These are phyloP conservation scores for Alternaria sp. DNA, from an alignment of 2,329 filamentous ascomycete species.

Conservation along the genomic window DNA sequence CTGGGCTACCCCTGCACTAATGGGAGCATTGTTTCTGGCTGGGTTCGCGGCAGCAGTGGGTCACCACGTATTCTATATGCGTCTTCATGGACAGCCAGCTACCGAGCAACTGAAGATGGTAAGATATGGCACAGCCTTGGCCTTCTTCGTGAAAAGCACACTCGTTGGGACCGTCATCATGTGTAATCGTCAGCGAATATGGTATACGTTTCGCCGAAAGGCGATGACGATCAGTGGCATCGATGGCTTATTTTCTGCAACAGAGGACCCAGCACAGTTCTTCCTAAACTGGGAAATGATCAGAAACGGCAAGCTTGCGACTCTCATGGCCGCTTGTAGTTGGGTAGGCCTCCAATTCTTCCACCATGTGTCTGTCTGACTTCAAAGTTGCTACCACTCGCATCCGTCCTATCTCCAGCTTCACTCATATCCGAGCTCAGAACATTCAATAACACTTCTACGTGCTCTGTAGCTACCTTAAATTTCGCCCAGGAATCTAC, in stretches of 20 bases:
- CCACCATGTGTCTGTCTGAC: background rate
- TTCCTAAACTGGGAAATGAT: slow-evolving; percentile 49
- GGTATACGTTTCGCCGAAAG: slow-evolving; percentile 49
- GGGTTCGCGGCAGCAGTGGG: slow-evolving; percentile 46
- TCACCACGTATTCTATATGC: slow-evolving; percentile 49
- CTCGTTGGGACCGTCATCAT: slow-evolving; percentile 48
- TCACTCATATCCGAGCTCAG: slow-evolving; percentile 47
- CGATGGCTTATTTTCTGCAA: slow-evolving; percentile 50
- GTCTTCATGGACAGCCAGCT: slow-evolving; percentile 43
- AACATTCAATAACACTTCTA: slow-evolving; percentile 21
- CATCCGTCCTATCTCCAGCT: slow-evolving; percentile 50
- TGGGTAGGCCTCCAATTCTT: slow-evolving; percentile 28
- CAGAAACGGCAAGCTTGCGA: slow-evolving; percentile 48
- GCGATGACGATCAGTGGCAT: slow-evolving; percentile 52
- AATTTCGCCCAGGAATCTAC: slow-evolving; percentile 45
- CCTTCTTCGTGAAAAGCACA: slow-evolving; percentile 51
- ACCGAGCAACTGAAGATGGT: slow-evolving; percentile 47
- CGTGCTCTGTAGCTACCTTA: slow-evolving; percentile 43
- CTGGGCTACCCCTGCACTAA: slow-evolving; percentile 46
- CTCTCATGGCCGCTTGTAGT: slow-evolving; percentile 46
- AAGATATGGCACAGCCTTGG: slow-evolving; percentile 49
- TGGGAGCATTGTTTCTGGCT: slow-evolving; percentile 40
- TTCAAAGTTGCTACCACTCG: slow-evolving; percentile 48
- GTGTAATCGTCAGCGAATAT: slow-evolving; percentile 51
- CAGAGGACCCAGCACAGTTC: slow-evolving; percentile 49